Percentiles rank a stretch among this genome's conserved stretches.
Conservation (phyloP, 1,139 yeast genomes). For the Taphrina communis region DNA sequence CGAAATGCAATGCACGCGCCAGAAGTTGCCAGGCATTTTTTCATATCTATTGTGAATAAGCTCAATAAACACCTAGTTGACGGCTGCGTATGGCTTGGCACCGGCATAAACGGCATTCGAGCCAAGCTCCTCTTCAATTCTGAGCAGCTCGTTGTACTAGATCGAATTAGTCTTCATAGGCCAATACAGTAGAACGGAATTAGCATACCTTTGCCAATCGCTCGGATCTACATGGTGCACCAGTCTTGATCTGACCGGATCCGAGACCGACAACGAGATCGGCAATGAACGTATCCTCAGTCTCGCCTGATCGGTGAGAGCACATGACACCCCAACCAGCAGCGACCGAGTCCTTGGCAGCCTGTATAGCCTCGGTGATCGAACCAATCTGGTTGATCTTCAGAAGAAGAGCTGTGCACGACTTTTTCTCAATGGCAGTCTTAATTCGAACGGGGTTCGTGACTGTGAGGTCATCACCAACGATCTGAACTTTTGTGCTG, state of each 20-base stretch:
- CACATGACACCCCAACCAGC: conserved; percentile 99
- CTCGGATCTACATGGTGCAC: conserved; percentile 99
- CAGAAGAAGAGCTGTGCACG: conserved; percentile 88
- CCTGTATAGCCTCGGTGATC: conserved; percentile 86
- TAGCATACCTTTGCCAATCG: conserved; percentile 78
- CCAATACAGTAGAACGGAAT: neutral
- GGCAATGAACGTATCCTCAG: conserved; percentile 97
- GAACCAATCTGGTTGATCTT: conserved; percentile 94
- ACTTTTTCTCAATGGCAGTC: conserved; percentile 93
- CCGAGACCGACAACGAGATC: conserved; percentile 95
- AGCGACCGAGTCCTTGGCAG: conserved; percentile 86
- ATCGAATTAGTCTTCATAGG: neutral
- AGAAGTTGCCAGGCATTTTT: neutral
- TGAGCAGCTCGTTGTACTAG: conserved; percentile 78
- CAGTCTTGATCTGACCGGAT: conserved; percentile 97
- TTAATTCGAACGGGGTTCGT: conserved; percentile 93
- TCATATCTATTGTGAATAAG: conserved; percentile 5
- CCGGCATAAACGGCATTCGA: conserved; percentile 84
- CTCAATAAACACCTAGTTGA: conserved; percentile 10
- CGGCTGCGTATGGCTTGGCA: conserved; percentile 28
- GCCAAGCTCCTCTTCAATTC: conserved; percentile 97
- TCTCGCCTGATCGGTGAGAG: conserved; percentile 98
- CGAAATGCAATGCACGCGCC: too few relatives aligned
- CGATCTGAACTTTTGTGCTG: conserved; percentile 79
- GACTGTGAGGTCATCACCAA: conserved; percentile 96